Base-by-base conservation (phyloP, 2,329 filamentous ascomycete genomes). In the Colletotrichum chlorophyti region DNA sequence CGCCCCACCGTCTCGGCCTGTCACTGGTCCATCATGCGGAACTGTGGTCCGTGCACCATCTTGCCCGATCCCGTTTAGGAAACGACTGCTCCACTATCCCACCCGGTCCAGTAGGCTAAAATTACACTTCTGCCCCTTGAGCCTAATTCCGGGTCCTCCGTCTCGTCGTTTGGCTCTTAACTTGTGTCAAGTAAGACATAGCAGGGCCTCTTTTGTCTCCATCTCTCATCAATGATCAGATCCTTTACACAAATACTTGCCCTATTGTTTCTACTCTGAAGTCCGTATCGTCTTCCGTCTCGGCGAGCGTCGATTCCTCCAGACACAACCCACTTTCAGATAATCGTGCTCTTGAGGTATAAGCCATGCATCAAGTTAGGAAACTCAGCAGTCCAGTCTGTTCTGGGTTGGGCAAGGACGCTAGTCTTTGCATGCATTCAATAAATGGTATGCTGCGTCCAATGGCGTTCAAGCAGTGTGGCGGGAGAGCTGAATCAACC, bases 391-490 rank as follows among this genome's bases (percentile, higher is more conserved):
- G 6, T 12, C 31, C 12, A 1, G 3, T 5, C 19, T 26, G 17
- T 10, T 17, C 19, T 37, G 27, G n/a, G 3, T 15, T 5, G 14
- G 23, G 6, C n/a, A 43, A 8, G 1, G 14, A n/a, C 51, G 38
- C 55, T 55, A 55, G 42, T 11, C 19, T 17, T 9, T 34, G 10
- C 35, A 6, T 42, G 15, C 31, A 55, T 59, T 43, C 55, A 55
- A 59, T 45, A 34, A 41, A 29, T 53, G 21, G 11, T 34, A 37
- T 40, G n/a, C 47, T n/a, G 23, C 35, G 34, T 26, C 54, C 54
- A 58, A 49, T 45, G n/a, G 23, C 23, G n/a, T 17, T 23, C 29
- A 43, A 38, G 24, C 12, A 21, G 21, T 48, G 43, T 55, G 51
- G 26, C 37, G 32, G 29, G 14, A 19, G 23, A 55, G 43, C 51